These are phyloP conservation scores for Cladobotryum mycophilum DNA, from an alignment of 2,329 filamentous ascomycete genomes.

Conservation along the genomic window DNA sequence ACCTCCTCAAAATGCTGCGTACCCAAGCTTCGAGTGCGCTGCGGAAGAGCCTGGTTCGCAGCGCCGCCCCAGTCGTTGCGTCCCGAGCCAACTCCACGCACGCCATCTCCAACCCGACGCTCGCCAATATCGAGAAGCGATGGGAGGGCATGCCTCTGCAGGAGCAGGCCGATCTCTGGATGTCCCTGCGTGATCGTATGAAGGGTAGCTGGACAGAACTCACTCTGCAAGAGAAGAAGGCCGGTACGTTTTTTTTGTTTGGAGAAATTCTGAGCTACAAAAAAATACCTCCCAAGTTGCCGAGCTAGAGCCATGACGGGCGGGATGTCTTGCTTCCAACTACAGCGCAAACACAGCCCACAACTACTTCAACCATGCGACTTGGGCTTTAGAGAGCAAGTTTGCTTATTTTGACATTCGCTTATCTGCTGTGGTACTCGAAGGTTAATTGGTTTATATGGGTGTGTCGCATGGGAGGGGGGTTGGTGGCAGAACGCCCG, in stretches of 20 bases:
- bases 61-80: slow-evolving; percentile 39
- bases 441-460: no score
- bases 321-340: background rate
- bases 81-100: slow-evolving; percentile 63
- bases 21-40: slow-evolving; percentile 46
- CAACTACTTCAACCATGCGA: slow-evolving; percentile 3
- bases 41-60: slow-evolving; percentile 42
- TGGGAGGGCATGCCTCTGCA: slow-evolving; percentile 97
- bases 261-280: background rate
- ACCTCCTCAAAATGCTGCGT: slow-evolving; percentile 44
- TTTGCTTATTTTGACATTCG: no score
- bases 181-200: slow-evolving; percentile 96
- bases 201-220: slow-evolving; percentile 95
- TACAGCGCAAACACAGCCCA: slow-evolving; percentile 3
- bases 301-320: slow-evolving; percentile 13
- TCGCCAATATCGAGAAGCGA: slow-evolving; percentile 98
- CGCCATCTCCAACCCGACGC: slow-evolving; percentile 94
- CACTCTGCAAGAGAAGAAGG: slow-evolving; percentile 97
- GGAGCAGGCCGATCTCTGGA: slow-evolving; percentile 99
- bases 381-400: background rate
- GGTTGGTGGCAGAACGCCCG: no score
- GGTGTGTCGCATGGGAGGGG: no score
- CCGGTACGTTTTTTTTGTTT: slow-evolving; percentile 61
- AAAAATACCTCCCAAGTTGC: slow-evolving; percentile 31
- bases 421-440: no score